Evolutionary conservation across 345 rosid species (phyloP).

Genomic region (Salix dunnii): DNA sequence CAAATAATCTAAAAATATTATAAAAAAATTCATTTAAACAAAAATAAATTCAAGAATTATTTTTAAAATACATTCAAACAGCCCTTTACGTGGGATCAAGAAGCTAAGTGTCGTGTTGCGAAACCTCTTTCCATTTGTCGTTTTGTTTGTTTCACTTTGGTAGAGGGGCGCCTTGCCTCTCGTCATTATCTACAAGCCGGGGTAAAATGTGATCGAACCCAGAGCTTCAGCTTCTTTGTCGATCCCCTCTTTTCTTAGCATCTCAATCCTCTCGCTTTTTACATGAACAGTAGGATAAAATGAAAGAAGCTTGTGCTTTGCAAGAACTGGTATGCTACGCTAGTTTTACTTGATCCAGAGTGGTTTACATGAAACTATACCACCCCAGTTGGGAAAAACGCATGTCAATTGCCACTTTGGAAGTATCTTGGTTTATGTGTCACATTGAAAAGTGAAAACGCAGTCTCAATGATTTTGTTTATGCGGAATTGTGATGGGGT

Average conservation of each 20-base stretch:
- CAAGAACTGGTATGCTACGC: conserved; percentile 10
- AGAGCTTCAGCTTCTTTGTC: not conserved
- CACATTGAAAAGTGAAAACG: conserved; percentile 6
- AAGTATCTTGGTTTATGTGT: conserved; percentile 54
- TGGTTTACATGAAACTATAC: not conserved
- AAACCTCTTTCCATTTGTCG: conserved; percentile 22
- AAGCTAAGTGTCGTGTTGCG: conserved; percentile 20
- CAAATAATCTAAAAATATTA: too few species aligned
- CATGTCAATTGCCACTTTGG: conserved; percentile 18
- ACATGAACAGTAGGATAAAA: conserved; percentile 23
- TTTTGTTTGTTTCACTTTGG: conserved; percentile 3
- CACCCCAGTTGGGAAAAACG: conserved; percentile 7
- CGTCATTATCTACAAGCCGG: conserved; percentile 7
- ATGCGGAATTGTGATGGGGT: conserved; percentile 27
- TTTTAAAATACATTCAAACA: too few species aligned
- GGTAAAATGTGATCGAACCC: not conserved
- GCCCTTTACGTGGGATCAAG: conserved; percentile 4
- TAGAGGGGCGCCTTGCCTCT: conserved; percentile 2
- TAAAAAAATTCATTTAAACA: too few species aligned
- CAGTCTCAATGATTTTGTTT: conserved; percentile 5
- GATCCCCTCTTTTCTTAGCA: not conserved
- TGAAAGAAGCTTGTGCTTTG: conserved; percentile 23
- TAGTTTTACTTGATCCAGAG: conserved; percentile 32
- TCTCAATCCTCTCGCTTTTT: conserved; percentile 20
- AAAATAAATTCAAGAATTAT: too few species aligned